phyloP scores from a whole-genome alignment of 179 eudicot species.

The Nepenthes alata region DNA sequence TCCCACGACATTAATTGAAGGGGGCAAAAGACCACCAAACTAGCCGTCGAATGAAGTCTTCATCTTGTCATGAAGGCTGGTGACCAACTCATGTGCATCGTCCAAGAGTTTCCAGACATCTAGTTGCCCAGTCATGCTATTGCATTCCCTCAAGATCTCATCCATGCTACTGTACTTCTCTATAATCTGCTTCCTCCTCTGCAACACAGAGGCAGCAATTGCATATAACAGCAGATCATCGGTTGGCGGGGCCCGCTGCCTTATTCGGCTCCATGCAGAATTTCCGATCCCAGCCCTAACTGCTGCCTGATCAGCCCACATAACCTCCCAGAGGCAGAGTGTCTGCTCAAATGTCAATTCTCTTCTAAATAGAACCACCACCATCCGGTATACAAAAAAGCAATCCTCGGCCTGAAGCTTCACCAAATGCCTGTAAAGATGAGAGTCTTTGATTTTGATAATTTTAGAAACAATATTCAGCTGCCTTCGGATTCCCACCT shows the following conservation, averaged over 20 bases:
- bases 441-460: slow-evolving; percentile 68
- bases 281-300: slow-evolving; percentile 72
- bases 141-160: slow-evolving; percentile 86
- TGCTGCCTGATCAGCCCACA: slow-evolving; percentile 97
- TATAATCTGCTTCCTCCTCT: slow-evolving; percentile 80
- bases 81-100: slow-evolving; percentile 76
- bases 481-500: slow-evolving; percentile 73
- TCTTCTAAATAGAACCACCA: slow-evolving; percentile 79
- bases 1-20: too few relatives aligned
- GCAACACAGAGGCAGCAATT: slow-evolving; percentile 81
- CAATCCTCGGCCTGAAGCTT: slow-evolving; percentile 86
- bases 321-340: slow-evolving; percentile 89
- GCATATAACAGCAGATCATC: slow-evolving; percentile 76
- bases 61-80: slow-evolving; percentile 69
- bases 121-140: slow-evolving; percentile 80
- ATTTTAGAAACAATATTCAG: slow-evolving; percentile 65
- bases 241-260: slow-evolving; percentile 85
- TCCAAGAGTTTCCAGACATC: slow-evolving; percentile 91
- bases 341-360: slow-evolving; percentile 79
- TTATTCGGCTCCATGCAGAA: slow-evolving; percentile 73
- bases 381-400: slow-evolving; percentile 89
- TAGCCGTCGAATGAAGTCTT: slow-evolving; percentile 7
- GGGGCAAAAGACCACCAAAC: too few relatives aligned
- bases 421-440: slow-evolving; percentile 73
- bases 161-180: slow-evolving; percentile 87